A percentile compares a stretch with the other conserved stretches of the same genome.
phyloP scores from a whole-genome alignment of 768 basidiomycete species.

The Boletales sp. region DNA sequence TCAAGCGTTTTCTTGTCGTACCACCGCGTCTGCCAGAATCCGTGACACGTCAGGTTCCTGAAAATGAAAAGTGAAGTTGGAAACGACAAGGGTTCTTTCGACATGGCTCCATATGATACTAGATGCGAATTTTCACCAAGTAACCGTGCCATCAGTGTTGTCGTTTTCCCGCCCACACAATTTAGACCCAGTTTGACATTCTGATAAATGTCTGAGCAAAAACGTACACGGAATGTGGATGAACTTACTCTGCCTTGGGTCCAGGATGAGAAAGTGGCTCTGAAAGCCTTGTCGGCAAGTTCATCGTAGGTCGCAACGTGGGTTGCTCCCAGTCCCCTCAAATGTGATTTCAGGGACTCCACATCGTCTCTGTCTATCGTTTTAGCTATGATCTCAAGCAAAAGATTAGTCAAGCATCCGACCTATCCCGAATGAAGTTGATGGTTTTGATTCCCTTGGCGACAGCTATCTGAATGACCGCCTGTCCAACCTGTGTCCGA shows the following conservation, averaged over 20 bases:
- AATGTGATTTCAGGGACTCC: conserved; percentile 43
- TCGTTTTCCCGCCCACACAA: conserved; percentile 64
- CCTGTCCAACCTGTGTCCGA: conserved; percentile 65
- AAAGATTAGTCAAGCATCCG: conserved; percentile 9
- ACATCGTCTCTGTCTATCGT: conserved; percentile 46
- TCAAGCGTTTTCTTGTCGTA: conserved; percentile 45
- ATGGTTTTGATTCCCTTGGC: conserved; percentile 68
- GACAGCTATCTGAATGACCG: conserved; percentile 83
- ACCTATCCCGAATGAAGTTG: conserved; percentile 78
- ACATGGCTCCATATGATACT: conserved; percentile 90
- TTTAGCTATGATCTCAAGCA: neutral
- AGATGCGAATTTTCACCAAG: conserved; percentile 68
- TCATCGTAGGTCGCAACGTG: conserved; percentile 79
- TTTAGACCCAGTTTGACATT: conserved; percentile 48
- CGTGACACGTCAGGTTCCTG: conserved; percentile 71
- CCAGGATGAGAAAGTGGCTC: conserved; percentile 56
- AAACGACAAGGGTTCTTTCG: conserved; percentile 72
- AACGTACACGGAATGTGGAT: conserved; percentile 8
- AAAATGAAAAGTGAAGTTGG: conserved; percentile 83
- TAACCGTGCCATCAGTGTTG: conserved; percentile 63
- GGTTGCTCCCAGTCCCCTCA: conserved; percentile 65
- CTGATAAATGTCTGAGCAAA: conserved; percentile 17
- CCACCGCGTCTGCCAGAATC: conserved; percentile 80
- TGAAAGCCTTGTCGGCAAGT: conserved; percentile 53
- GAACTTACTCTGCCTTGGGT: conserved; percentile 53